Percentiles rank a stretch among this genome's conserved stretches.
These are phyloP conservation scores for Wickerhamomyces canadensis DNA, from an alignment of 805 yeast species.

Conservation along the genomic window DNA sequence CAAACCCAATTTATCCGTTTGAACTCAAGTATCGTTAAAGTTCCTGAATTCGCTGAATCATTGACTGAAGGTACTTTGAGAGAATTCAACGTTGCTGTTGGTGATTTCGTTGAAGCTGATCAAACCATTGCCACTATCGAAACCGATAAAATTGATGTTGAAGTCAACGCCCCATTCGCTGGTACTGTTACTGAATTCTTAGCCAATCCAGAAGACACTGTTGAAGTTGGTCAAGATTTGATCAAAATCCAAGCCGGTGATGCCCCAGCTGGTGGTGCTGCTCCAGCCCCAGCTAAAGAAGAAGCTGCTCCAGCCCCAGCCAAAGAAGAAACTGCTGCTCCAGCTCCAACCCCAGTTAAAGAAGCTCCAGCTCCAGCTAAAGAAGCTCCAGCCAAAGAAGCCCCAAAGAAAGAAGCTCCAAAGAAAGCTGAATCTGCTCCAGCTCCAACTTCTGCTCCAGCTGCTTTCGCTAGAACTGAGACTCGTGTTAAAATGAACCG, in stretches of 20 bases:
- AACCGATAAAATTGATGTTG: conserved; percentile 97
- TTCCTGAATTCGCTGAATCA: conserved; percentile 98
- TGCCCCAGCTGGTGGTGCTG: conserved; percentile 57
- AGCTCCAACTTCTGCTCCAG: conserved; percentile 22
- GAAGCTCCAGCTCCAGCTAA: conserved; percentile 22
- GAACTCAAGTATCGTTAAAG: conserved; percentile 60
- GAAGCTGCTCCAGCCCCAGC: conserved; percentile 38
- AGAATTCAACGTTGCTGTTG: conserved; percentile 64
- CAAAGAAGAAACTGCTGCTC: conserved; percentile 21
- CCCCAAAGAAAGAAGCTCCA: conserved; percentile 23
- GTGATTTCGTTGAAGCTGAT: conserved; percentile 81
- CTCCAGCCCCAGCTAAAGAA: conserved; percentile 15
- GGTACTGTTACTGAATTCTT: conserved; percentile 86
- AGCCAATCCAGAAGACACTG: conserved; percentile 85
- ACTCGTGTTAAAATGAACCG: conserved; percentile 97
- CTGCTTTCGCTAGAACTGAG: conserved; percentile 71
- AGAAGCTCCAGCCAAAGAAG: conserved; percentile 25
- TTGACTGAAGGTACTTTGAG: conserved; percentile 93
- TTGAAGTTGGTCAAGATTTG: conserved; percentile 91
- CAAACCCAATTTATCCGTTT: conserved; percentile 22
- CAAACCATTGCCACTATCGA: conserved; percentile 95
- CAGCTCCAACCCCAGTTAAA: conserved; percentile 20
- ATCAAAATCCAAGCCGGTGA: conserved; percentile 76
- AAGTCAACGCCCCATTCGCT: conserved; percentile 88
- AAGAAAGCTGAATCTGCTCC: conserved; percentile 24